phyloP scores from a whole-genome alignment of 2,329 filamentous ascomycete species.

The Penicillium brasilianum region DNA sequence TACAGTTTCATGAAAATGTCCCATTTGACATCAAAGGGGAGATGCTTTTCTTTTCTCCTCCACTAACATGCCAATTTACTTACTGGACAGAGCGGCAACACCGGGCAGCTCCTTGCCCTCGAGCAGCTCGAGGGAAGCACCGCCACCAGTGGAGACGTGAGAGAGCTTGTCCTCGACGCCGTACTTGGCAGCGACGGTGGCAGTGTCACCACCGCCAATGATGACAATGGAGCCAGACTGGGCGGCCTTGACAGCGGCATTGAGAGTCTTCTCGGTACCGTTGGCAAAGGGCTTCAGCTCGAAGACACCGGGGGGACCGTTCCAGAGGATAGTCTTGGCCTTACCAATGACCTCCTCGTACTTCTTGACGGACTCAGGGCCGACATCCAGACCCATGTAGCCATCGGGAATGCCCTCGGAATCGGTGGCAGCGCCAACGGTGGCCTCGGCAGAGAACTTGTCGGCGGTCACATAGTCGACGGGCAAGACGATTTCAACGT shows the following conservation, averaged over 20 bases:
- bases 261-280: constrained; percentile 89
- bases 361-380: constrained; percentile 82
- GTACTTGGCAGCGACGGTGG: constrained; percentile 97
- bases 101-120: constrained; percentile 98
- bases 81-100: constrained; percentile 85
- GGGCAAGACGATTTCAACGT: constrained; percentile 92
- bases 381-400: constrained; percentile 97
- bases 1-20: constrained; percentile 39
- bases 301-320: constrained; percentile 95
- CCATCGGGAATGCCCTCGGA: constrained; percentile 89
- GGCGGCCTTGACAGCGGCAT: constrained; percentile 82
- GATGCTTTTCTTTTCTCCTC: background rate
- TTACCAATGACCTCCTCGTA: constrained; percentile 87
- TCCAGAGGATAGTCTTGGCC: constrained; percentile 97
- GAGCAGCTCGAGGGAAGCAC: constrained; percentile 91
- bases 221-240: constrained; percentile 92
- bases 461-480: constrained; percentile 96
- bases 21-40: constrained; percentile 1
- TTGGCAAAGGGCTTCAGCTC: constrained; percentile 94
- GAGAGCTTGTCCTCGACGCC: constrained; percentile 94
- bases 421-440: constrained; percentile 81
- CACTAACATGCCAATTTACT: constrained; percentile 51
- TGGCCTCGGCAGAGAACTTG: constrained; percentile 87
- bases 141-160: constrained; percentile 96
- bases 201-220: constrained; percentile 97